These are phyloP conservation scores for Candida ortonii DNA, from an alignment of 805 yeast species.

Conservation along the genomic window DNA sequence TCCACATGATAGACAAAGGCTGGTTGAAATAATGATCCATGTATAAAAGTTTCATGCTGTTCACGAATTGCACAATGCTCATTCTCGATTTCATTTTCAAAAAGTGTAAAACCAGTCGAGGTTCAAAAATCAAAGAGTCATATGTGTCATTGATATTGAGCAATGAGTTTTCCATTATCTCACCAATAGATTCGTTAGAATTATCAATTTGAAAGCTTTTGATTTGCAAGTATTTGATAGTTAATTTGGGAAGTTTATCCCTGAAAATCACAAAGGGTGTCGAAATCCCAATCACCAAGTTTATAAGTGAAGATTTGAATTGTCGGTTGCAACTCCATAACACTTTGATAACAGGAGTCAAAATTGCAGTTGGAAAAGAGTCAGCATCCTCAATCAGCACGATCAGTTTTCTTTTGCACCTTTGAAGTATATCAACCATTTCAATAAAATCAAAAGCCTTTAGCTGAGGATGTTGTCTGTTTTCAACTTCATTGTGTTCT, in stretches of 20 bases:
- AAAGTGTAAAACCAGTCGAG: constrained; percentile 27
- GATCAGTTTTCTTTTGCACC: constrained; percentile 16
- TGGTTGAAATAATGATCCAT: constrained; percentile 35
- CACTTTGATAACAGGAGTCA: constrained; percentile 25
- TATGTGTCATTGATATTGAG: constrained; percentile 32
- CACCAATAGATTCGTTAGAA: constrained; percentile 30
- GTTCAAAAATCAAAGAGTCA: constrained; percentile 34
- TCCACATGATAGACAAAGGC: constrained; percentile 34
- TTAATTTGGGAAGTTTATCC: constrained; percentile 31
- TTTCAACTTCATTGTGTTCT: constrained; percentile 9
- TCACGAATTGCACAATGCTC: constrained; percentile 30
- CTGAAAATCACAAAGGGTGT: constrained; percentile 35
- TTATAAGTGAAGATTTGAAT: constrained; percentile 15
- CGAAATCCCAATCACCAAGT: constrained; percentile 32
- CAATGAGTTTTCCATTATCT: constrained; percentile 32
- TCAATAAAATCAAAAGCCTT: constrained; percentile 27
- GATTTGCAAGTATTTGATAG: constrained; percentile 24
- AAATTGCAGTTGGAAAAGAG: constrained; percentile 27
- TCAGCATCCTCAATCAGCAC: constrained; percentile 37
- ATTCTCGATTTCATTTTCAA: constrained; percentile 24
- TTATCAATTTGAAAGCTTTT: constrained; percentile 30
- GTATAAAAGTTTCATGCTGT: constrained; percentile 31
- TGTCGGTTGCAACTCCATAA: constrained; percentile 24
- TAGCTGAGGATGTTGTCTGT: not conserved
- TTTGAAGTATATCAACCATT: constrained; percentile 18